Evolutionary conservation across 805 yeast genomes (phyloP).

Genomic region (Metschnikowia gelsemii): DNA sequence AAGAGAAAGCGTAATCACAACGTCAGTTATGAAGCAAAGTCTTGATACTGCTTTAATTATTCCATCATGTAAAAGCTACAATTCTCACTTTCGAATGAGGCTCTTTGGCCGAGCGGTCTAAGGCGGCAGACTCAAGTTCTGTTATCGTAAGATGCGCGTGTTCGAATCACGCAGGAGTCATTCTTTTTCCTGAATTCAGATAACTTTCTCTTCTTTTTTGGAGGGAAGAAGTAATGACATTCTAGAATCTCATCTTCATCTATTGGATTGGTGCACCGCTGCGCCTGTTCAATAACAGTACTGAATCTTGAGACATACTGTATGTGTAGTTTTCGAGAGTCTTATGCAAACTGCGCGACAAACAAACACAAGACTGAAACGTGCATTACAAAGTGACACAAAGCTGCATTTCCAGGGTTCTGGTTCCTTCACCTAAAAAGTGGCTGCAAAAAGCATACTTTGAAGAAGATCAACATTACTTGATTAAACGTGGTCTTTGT

Average conservation of each 20-base stretch:
- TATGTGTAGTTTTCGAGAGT: too few species aligned
- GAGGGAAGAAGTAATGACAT: neutral
- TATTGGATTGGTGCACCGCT: too few species aligned
- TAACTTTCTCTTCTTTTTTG: neutral
- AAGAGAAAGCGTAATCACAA: too few species aligned
- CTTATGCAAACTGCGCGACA: too few species aligned
- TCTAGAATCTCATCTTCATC: too few species aligned
- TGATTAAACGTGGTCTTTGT: too few species aligned
- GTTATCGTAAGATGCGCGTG: conserved; percentile 21
- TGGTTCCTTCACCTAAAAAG: neutral
- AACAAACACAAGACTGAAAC: neutral
- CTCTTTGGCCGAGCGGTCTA: conserved; percentile 20
- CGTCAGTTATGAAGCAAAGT: too few species aligned
- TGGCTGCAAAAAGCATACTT: neutral
- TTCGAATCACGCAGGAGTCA: conserved; percentile 22
- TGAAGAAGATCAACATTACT: too few species aligned
- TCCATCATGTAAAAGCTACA: neutral
- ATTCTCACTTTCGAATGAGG: neutral
- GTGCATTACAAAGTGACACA: conserved; percentile 8
- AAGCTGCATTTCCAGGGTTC: neutral
- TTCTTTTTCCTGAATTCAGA: conserved; percentile 1
- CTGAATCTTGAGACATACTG: too few species aligned
- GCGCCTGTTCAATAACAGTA: too few species aligned
- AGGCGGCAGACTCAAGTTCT: conserved; percentile 20
- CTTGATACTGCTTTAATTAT: too few species aligned